These are phyloP conservation scores for Camellia granthamiana DNA, from an alignment of 148 eudicot species.

Conservation along the genomic window DNA sequence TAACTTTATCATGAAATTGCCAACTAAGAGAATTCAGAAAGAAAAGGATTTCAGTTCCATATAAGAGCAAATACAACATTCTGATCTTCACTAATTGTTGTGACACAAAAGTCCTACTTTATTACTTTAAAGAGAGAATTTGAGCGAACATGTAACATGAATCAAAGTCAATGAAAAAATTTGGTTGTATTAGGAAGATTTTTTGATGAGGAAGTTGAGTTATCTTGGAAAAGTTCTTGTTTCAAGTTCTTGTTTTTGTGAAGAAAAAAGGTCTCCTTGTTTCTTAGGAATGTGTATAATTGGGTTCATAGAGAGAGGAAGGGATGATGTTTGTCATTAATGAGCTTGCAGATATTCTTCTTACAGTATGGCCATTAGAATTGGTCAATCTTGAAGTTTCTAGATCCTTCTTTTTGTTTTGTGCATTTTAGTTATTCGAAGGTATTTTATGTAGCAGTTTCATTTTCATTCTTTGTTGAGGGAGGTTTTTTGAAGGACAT, in stretches of 20 bases:
- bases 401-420: background rate
- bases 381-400: background rate
- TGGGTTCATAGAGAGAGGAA: background rate
- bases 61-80: background rate
- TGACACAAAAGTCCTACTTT: no score
- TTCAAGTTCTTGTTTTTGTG: background rate
- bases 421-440: background rate
- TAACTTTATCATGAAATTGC: background rate
- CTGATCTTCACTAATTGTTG: no score
- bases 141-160: background rate
- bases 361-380: background rate
- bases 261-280: background rate
- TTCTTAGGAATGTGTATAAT: background rate
- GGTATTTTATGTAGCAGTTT: background rate
- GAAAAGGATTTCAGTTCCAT: background rate
- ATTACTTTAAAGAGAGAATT: no score
- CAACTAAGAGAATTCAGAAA: background rate
- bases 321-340: background rate
- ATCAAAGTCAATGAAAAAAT: background rate
- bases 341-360: background rate
- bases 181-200: no score
- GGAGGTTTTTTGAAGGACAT: background rate
- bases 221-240: no score
- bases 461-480: background rate
- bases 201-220: background rate